Conservation (phyloP, 2,329 filamentous ascomycete species). For the Xylariales sp. region DNA sequence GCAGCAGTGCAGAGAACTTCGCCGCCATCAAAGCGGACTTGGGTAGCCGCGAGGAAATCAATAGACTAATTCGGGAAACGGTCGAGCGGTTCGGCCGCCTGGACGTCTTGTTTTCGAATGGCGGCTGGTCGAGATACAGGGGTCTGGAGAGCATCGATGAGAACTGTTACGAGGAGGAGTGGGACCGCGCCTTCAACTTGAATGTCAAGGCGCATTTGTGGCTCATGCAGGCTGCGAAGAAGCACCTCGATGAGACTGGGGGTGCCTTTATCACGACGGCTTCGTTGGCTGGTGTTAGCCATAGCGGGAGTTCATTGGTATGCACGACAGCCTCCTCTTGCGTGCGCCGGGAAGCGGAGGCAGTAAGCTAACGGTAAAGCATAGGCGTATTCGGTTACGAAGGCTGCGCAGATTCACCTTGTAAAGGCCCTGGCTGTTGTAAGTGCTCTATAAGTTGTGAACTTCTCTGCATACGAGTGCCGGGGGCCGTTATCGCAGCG, state of each 20-base stretch:
- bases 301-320: conserved; percentile 70
- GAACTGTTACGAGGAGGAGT: conserved; percentile 66
- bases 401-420: conserved; percentile 75
- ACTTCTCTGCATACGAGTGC: not conserved
- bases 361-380: conserved; percentile 8
- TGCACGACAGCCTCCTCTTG: conserved; percentile 7
- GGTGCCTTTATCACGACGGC: conserved; percentile 74
- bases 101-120: conserved; percentile 84
- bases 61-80: conserved; percentile 68
- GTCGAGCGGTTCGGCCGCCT: conserved; percentile 72
- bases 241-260: conserved; percentile 65
- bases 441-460: conserved; percentile 13
- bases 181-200: conserved; percentile 69
- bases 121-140: conserved; percentile 64
- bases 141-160: conserved; percentile 62
- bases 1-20: conserved; percentile 48
- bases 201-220: conserved; percentile 73
- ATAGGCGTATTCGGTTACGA: conserved; percentile 80
- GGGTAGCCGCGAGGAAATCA: conserved; percentile 68
- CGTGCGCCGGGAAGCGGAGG: not conserved
- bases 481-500: not conserved
- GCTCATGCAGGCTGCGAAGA: conserved; percentile 66
- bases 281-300: conserved; percentile 71
- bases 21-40: conserved; percentile 74
- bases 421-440: conserved; percentile 62